Evolutionary conservation across 441 rosid genomes (phyloP).

Genomic region (Populus trichocarpa): DNA sequence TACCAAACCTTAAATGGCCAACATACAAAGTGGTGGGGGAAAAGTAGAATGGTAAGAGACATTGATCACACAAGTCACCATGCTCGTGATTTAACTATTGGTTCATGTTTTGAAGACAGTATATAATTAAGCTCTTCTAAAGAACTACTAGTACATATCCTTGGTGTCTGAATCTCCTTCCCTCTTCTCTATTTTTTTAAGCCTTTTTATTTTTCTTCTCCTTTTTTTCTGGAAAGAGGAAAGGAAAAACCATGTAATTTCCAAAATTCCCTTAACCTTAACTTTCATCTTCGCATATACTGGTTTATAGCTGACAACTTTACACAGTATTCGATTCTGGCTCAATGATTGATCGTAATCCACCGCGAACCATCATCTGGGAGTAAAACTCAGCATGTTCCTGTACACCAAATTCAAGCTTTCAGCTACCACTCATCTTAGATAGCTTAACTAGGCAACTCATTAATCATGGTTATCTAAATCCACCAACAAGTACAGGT

Average conservation of each 20-base stretch:
- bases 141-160: neutral
- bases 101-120: neutral
- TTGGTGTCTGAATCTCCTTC: neutral
- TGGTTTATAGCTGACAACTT: neutral
- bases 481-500: neutral
- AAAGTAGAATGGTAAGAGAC: too few species aligned
- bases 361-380: slow-evolving; percentile 30
- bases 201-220: neutral
- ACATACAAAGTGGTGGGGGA: too few species aligned
- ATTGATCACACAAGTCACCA: too few species aligned
- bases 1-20: too few species aligned
- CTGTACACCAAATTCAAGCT: slow-evolving; percentile 2
- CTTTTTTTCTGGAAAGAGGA: neutral
- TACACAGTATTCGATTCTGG: slow-evolving; percentile 21
- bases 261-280: neutral
- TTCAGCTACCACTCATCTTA: neutral
- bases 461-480: neutral
- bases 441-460: neutral
- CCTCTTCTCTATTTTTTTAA: neutral
- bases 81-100: too few species aligned
- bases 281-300: neutral
- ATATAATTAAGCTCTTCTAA: neutral
- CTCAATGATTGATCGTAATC: slow-evolving; percentile 26
- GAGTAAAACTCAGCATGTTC: slow-evolving; percentile 36
- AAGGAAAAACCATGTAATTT: neutral